Base-by-base conservation (phyloP, 148 eudicot genomes). In the Salicornia ramosissima region DNA sequence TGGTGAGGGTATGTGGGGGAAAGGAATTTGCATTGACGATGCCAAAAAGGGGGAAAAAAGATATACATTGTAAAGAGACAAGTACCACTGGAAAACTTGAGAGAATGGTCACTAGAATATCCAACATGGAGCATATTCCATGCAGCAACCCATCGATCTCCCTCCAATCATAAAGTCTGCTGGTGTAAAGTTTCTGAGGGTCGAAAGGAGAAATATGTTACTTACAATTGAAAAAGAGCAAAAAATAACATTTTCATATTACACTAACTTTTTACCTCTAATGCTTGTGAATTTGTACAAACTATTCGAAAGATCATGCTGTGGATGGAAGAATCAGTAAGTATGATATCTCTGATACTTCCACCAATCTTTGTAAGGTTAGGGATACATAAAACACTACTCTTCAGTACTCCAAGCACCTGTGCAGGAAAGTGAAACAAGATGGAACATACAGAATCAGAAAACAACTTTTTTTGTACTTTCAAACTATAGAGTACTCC, bases 141-240 rank as follows among this genome's bases (percentile, higher is more conserved):
- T 64, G 81, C 73, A 87, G 88, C 69, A 91, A 65, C 40, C 88
- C 96, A 78, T 91, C 99, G 68, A 95, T 89, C 77, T 91, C 99
- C 70, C 67, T 80, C 78, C 82, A 78, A 69, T 86, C 96, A 71
- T 78, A 86, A 45, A 87, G 81, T 55, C 96, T 94, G 80, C 86
- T 89, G 65, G 81, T 66, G 70, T 83, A 78, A 50, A 91, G 93
- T 76, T 84, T 83, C 99, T 94, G 86, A 50, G 58, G 54, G 29
- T 9, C 30, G 67, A 65, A 25, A 45, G 57, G 62, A 57, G 28
- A 45, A 21, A 43, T 9, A 56, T 24, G 16, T 57, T 15, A 39
- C 47, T 33, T 25, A 51, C 29, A 49, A 21, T 14, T n/a, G 40
- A 64, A 39, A 65, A 9, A 21, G 29, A 52, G 22, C 1, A 60